Evolutionary conservation across 2,329 filamentous ascomycete species (phyloP).

Genomic region (Neopestalotiopsis rosae): DNA sequence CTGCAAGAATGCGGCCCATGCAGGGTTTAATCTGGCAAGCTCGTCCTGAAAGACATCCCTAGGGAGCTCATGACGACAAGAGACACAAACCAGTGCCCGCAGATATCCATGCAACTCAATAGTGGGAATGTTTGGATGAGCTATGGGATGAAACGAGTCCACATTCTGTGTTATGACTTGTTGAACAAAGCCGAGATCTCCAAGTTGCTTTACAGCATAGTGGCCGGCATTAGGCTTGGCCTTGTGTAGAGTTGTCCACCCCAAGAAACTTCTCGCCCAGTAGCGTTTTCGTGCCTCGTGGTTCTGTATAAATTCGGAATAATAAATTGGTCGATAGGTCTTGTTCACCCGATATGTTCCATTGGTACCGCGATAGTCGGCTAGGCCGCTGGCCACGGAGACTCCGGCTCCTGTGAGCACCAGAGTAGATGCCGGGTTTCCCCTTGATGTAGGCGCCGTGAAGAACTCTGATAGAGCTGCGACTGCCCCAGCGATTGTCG

Average conservation of each 20-base stretch:
- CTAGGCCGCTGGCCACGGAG: slow-evolving; percentile 88
- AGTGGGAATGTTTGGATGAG: slow-evolving; percentile 76
- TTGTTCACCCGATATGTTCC: slow-evolving; percentile 95
- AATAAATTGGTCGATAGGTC: slow-evolving; percentile 89
- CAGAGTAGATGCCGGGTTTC: slow-evolving; percentile 53
- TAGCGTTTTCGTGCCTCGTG: slow-evolving; percentile 91
- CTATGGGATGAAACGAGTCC: slow-evolving; percentile 85
- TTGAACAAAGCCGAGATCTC: slow-evolving; percentile 72
- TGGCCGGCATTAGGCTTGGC: slow-evolving; percentile 84
- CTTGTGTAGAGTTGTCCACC: slow-evolving; percentile 82
- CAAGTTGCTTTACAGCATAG: slow-evolving; percentile 75
- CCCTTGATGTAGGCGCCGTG: slow-evolving; percentile 58
- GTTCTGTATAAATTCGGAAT: slow-evolving; percentile 81
- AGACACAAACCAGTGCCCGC: slow-evolving; percentile 79
- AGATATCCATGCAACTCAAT: slow-evolving; percentile 93
- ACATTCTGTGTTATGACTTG: slow-evolving; percentile 95
- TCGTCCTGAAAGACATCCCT: slow-evolving; percentile 77
- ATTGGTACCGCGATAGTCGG: slow-evolving; percentile 88
- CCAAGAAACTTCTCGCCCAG: slow-evolving; percentile 93
- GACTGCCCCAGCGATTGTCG: slow-evolving; percentile 73
- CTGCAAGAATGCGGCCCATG: slow-evolving; percentile 79
- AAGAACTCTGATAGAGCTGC: slow-evolving; percentile 81
- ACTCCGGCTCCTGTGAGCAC: slow-evolving; percentile 83
- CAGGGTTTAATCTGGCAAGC: slow-evolving; percentile 80
- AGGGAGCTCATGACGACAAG: slow-evolving; percentile 74